Conservation (phyloP, 2,329 filamentous ascomycete species). For the Diaporthe longicolla region DNA sequence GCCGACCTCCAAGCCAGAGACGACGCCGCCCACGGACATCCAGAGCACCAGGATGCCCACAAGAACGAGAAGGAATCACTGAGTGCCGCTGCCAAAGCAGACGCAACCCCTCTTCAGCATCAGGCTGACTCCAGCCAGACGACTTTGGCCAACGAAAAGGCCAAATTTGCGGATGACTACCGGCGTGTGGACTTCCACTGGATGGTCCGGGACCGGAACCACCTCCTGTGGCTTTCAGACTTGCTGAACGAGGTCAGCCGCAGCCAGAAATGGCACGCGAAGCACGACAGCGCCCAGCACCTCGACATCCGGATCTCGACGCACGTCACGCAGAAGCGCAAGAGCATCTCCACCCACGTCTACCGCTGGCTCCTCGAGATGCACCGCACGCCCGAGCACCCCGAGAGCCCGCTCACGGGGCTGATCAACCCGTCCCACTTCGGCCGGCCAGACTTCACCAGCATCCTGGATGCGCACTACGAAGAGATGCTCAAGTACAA, state of each 20-base stretch:
- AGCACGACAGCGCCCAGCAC: conserved; percentile 53
- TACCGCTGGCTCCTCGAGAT: conserved; percentile 70
- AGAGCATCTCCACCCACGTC: conserved; percentile 66
- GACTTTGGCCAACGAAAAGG: neutral
- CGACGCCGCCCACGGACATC: conserved; percentile 7
- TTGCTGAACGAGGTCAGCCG: conserved; percentile 64
- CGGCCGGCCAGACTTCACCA: conserved; percentile 66
- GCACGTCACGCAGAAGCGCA: conserved; percentile 69
- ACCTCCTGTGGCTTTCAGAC: conserved; percentile 70
- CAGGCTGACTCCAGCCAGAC: conserved; percentile 15
- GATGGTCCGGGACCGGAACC: conserved; percentile 70
- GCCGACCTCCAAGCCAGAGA: conserved; percentile 44
- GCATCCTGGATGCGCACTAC: conserved; percentile 68
- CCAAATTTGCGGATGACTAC: conserved; percentile 54
- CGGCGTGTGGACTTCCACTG: conserved; percentile 72
- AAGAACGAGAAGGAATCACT: neutral
- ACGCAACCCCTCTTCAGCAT: neutral
- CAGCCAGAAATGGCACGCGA: conserved; percentile 56
- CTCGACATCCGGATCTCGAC: conserved; percentile 70
- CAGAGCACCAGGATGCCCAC: neutral
- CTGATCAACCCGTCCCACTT: conserved; percentile 68
- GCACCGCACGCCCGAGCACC: conserved; percentile 65
- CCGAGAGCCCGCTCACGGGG: conserved; percentile 67
- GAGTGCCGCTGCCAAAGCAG: neutral
- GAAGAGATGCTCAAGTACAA: conserved; percentile 61